phyloP scores from a whole-genome alignment of 805 yeast genomes.

The Candida nonsorbophila region DNA sequence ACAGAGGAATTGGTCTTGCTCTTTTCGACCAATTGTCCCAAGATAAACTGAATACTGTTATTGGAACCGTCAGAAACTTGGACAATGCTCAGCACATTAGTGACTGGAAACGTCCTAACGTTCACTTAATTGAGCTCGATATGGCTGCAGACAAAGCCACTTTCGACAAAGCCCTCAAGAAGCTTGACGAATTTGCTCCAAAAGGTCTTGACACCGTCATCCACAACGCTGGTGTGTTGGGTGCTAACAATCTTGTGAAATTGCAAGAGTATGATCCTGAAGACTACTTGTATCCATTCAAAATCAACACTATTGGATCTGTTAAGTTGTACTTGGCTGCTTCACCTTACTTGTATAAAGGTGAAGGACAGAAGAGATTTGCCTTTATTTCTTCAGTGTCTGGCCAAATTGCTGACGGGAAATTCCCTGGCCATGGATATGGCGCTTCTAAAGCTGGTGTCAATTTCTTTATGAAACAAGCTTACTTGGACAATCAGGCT shows the following conservation, averaged over 20 bases:
- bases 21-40: constrained; percentile 16
- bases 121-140: constrained; percentile 6
- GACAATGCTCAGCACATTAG: constrained; percentile 9
- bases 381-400: constrained; percentile 10
- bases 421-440: constrained; percentile 13
- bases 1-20: constrained; percentile 34
- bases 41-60: constrained; percentile 24
- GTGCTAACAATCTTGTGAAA: not conserved
- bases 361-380: constrained; percentile 2
- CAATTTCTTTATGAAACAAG: constrained; percentile 20
- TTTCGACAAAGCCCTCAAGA: constrained; percentile 5
- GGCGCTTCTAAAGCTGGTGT: constrained; percentile 33
- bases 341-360: constrained; percentile 2
- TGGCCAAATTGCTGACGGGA: constrained; percentile 1
- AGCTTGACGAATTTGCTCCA: constrained; percentile 5
- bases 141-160: constrained; percentile 1
- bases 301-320: constrained; percentile 4
- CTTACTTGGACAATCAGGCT: constrained; percentile 14
- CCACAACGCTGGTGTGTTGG: constrained; percentile 23
- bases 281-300: not conserved
- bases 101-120: constrained; percentile 2
- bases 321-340: constrained; percentile 2
- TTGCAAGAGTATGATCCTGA: not conserved
- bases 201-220: constrained; percentile 24
- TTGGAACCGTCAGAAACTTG: constrained; percentile 34